Evolutionary conservation across 2,329 filamentous ascomycete genomes (phyloP).

Genomic region (Ceratocystis lukuohia): DNA sequence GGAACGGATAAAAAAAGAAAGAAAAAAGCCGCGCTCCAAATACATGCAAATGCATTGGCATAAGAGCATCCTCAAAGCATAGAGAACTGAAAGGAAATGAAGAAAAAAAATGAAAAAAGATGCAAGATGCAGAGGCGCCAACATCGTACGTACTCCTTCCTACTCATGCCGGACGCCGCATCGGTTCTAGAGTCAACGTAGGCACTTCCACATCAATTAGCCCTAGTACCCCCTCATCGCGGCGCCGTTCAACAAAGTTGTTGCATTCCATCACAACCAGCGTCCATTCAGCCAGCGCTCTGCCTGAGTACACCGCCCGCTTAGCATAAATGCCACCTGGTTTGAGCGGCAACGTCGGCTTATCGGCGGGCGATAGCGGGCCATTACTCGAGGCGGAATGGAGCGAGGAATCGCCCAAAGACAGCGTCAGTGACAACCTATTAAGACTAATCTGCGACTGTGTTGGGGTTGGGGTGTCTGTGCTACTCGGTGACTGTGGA

Average conservation of each 20-base stretch:
- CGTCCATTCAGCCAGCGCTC: slow-evolving; percentile 66
- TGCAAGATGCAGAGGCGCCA: slow-evolving; percentile 6
- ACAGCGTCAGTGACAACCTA: background rate
- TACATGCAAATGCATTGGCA: background rate
- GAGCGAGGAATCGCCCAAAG: background rate
- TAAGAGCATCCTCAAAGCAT: background rate
- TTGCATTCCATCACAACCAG: slow-evolving; percentile 66
- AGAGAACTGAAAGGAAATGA: background rate
- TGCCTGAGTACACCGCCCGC: slow-evolving; percentile 50
- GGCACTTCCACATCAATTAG: slow-evolving; percentile 53
- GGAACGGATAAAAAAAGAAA: background rate
- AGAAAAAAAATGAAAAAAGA: slow-evolving; percentile 4
- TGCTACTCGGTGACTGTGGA: background rate
- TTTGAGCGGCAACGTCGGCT: slow-evolving; percentile 30
- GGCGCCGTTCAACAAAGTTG: slow-evolving; percentile 64
- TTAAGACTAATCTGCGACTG: background rate
- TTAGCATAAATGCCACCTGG: slow-evolving; percentile 34
- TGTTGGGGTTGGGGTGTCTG: slow-evolving; percentile 5
- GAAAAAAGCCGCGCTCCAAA: background rate
- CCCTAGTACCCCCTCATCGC: slow-evolving; percentile 55
- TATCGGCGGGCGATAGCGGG: slow-evolving; percentile 1
- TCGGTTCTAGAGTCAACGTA: slow-evolving; percentile 31
- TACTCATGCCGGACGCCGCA: slow-evolving; percentile 24
- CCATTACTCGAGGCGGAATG: slow-evolving; percentile 1
- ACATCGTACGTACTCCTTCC: slow-evolving; percentile 1